A percentile compares a stretch with the other conserved stretches of the same genome.
phyloP scores from a whole-genome alignment of 306 rosid genomes.

The Purshia tridentata region DNA sequence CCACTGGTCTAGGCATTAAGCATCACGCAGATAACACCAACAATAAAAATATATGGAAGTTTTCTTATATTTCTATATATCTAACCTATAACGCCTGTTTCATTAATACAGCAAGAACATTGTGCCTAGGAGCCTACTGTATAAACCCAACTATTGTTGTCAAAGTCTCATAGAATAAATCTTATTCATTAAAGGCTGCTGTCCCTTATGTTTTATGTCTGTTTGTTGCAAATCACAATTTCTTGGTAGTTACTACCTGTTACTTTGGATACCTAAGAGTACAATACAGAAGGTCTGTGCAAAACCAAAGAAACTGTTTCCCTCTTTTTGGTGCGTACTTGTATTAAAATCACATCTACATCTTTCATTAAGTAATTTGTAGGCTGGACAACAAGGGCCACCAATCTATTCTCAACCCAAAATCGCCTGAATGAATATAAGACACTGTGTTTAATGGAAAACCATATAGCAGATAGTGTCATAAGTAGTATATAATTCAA shows the following conservation, averaged over 20 bases:
- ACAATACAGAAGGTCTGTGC: not conserved
- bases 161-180: not conserved
- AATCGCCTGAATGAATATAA: not conserved
- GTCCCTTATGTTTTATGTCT: not conserved
- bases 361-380: not conserved
- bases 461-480: not conserved
- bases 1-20: not conserved
- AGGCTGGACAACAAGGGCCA: not conserved
- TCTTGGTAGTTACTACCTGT: too few relatives aligned
- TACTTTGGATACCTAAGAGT: too few relatives aligned
- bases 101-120: not conserved
- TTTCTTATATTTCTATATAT: not conserved
- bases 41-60: not conserved
- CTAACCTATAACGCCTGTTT: not conserved
- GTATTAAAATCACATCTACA: not conserved
- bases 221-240: not conserved
- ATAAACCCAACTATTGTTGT: not conserved
- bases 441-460: not conserved
- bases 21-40: not conserved
- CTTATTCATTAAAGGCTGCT: constrained; percentile 5
- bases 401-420: not conserved
- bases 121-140: not conserved
- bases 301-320: not conserved
- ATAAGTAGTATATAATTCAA: not conserved
- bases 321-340: not conserved